Evolutionary conservation across 2,329 filamentous ascomycete genomes (phyloP).

Genomic region (Penicillium expansum): DNA sequence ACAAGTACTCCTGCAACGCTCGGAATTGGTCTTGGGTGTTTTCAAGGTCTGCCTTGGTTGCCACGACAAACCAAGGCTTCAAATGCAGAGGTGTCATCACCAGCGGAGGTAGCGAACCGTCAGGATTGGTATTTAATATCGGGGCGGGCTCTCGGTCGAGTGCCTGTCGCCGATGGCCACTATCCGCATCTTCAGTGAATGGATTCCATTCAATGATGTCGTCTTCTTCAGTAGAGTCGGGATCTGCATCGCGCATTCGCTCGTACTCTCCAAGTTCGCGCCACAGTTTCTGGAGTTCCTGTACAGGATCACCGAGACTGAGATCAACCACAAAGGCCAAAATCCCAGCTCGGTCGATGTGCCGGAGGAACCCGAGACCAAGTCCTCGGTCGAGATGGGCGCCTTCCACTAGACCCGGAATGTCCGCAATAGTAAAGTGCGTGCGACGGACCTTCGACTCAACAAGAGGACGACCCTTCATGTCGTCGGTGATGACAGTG

Average conservation of each 20-base stretch:
- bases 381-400: constrained; percentile 90
- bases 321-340: constrained; percentile 93
- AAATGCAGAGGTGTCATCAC: constrained; percentile 71
- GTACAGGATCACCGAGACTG: constrained; percentile 71
- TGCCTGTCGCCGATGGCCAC: constrained; percentile 13
- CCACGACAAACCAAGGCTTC: constrained; percentile 96
- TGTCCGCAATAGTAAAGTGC: constrained; percentile 90
- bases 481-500: constrained; percentile 86
- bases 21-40: constrained; percentile 75
- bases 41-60: constrained; percentile 84
- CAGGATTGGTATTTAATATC: constrained; percentile 13
- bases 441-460: constrained; percentile 59
- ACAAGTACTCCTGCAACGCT: constrained; percentile 67
- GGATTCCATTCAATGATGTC: constrained; percentile 48
- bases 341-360: constrained; percentile 89
- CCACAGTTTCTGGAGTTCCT: constrained; percentile 79
- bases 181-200: constrained; percentile 27
- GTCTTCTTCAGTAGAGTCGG: constrained; percentile 60
- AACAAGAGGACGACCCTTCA: constrained; percentile 68
- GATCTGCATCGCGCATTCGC: constrained; percentile 70
- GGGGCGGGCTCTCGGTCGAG: constrained; percentile 1
- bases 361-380: constrained; percentile 85
- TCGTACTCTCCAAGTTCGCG: constrained; percentile 87
- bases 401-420: constrained; percentile 87
- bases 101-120: constrained; percentile 44